phyloP scores from a whole-genome alignment of 257 asterid genomes.

The Lycium barbarum region DNA sequence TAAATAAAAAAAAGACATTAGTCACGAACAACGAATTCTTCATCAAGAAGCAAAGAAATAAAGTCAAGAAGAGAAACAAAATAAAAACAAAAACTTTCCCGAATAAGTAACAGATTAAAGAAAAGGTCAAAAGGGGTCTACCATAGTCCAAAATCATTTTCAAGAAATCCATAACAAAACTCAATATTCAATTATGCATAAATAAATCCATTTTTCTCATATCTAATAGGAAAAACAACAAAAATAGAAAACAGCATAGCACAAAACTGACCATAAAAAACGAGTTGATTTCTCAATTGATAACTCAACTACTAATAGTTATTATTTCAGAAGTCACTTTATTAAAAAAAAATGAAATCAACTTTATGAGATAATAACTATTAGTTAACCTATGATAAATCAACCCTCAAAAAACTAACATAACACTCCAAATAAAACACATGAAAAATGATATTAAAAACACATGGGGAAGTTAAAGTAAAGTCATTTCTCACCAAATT shows the following conservation, averaged over 20 bases:
- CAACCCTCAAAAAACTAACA: too few species aligned
- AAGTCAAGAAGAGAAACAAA: neutral
- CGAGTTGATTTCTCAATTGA: too few species aligned
- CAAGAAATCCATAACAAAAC: neutral
- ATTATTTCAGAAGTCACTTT: too few species aligned
- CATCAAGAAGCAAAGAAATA: slow-evolving; percentile 9
- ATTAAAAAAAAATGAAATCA: too few species aligned
- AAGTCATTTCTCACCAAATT: neutral
- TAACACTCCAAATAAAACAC: neutral
- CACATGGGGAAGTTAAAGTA: neutral
- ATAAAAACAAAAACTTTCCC: neutral
- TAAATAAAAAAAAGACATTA: neutral
- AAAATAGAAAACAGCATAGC: neutral
- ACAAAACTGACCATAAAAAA: neutral
- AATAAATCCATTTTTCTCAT: neutral
- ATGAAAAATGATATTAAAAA: neutral
- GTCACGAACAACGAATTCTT: slow-evolving; percentile 11
- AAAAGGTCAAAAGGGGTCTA: neutral
- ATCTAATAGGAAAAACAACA: neutral
- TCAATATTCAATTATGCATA: neutral
- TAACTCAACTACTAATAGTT: too few species aligned
- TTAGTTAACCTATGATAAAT: too few species aligned
- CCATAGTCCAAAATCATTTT: too few species aligned
- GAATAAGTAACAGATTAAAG: neutral
- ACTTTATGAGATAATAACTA: too few species aligned